Conservation (phyloP, 306 rosid genomes). For the Ormosia semicastrata region DNA sequence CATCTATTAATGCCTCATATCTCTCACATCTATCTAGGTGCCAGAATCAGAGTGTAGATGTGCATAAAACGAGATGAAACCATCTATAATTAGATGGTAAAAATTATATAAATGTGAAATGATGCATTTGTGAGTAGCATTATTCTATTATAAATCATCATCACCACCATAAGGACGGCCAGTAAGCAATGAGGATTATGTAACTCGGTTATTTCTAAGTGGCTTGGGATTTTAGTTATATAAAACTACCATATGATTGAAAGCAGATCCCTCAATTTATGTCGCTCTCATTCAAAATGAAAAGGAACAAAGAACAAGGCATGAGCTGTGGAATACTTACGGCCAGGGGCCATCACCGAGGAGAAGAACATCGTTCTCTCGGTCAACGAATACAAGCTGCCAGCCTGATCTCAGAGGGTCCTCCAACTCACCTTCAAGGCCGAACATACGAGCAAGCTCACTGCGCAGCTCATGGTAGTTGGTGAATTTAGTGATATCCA, state of each 20-base stretch:
- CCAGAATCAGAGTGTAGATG: background rate
- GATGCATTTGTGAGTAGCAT: background rate
- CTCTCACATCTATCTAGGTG: background rate
- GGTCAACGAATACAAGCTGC: constrained; percentile 99
- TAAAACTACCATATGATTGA: background rate
- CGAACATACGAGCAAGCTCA: constrained; percentile 86
- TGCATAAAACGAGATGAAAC: background rate
- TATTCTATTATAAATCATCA: background rate
- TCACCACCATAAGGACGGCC: background rate
- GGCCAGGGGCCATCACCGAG: constrained; percentile 73
- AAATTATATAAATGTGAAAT: too few relatives aligned
- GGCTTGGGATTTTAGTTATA: background rate
- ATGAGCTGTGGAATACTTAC: constrained; percentile 21
- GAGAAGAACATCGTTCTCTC: constrained; percentile 92
- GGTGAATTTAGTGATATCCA: constrained; percentile 68
- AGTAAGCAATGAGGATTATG: background rate
- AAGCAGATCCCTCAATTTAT: background rate
- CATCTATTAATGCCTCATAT: background rate
- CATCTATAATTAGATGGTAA: too few relatives aligned
- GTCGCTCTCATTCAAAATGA: background rate
- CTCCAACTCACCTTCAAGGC: constrained; percentile 85
- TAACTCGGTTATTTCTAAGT: background rate
- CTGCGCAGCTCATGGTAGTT: constrained; percentile 83
- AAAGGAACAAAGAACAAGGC: background rate
- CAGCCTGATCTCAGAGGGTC: constrained; percentile 99